Conservation (phyloP, 495 filamentous ascomycete species). For the Physcia stellaris region DNA sequence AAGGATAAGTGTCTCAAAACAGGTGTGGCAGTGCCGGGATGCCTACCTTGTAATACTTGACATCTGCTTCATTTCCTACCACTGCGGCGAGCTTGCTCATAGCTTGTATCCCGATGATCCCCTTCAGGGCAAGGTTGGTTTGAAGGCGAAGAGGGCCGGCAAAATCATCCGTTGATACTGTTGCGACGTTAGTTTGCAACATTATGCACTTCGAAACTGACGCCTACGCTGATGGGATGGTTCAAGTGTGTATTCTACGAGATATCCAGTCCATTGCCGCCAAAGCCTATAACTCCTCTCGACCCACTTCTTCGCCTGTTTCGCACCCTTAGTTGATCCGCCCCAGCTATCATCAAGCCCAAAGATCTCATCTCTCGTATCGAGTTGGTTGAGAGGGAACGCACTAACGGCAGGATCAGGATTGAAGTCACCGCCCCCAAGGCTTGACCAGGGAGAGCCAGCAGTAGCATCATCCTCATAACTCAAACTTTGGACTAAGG, state of each 20-base stretch:
- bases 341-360: constrained; percentile 41
- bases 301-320: constrained; percentile 44
- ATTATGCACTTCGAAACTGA: neutral
- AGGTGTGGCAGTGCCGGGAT: neutral
- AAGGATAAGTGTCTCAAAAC: neutral
- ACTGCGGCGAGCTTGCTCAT: constrained; percentile 75
- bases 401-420: constrained; percentile 12
- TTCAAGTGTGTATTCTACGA: constrained; percentile 74
- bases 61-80: constrained; percentile 52
- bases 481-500: constrained; percentile 65
- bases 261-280: constrained; percentile 87
- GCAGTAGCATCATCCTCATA: constrained; percentile 48
- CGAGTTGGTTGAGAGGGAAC: constrained; percentile 32
- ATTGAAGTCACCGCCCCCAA: constrained; percentile 15
- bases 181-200: too few species aligned
- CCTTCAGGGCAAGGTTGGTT: constrained; percentile 87
- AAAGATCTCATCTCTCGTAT: constrained; percentile 29
- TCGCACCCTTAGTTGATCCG: constrained; percentile 30
- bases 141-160: constrained; percentile 86
- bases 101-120: constrained; percentile 86
- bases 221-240: constrained; percentile 65
- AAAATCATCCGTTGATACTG: constrained; percentile 85
- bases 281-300: constrained; percentile 60
- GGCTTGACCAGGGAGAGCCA: constrained; percentile 34
- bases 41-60: constrained; percentile 46